phyloP scores from a whole-genome alignment of 331 rosid species.

The Quercus phellos region DNA sequence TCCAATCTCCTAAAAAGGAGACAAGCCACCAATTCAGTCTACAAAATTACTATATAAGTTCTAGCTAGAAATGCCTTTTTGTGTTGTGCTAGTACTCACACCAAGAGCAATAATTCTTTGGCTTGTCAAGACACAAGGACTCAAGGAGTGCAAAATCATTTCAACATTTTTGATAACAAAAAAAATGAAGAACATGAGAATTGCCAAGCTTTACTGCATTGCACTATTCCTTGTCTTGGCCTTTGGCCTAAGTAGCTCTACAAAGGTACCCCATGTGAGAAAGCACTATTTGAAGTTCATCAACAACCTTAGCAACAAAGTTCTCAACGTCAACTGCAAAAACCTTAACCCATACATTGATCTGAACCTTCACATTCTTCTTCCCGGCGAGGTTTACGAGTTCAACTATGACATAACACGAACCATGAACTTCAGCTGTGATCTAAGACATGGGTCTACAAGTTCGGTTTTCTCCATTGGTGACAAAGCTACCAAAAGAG shows the following conservation, averaged over 20 bases:
- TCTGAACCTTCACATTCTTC: background rate
- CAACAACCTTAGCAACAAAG: slow-evolving; percentile 3
- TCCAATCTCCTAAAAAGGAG: background rate
- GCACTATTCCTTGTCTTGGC: slow-evolving; percentile 1
- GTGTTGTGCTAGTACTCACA: background rate
- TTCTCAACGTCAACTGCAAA: slow-evolving; percentile 1
- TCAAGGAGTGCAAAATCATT: background rate
- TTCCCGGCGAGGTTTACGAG: background rate
- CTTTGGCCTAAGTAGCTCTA: background rate
- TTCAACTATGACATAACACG: background rate
- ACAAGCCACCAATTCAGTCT: background rate
- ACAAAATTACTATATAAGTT: background rate
- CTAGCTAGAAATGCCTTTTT: background rate
- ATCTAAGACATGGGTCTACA: background rate
- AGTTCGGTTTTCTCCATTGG: background rate
- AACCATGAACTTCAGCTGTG: background rate
- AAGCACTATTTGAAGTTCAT: background rate
- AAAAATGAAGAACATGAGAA: background rate
- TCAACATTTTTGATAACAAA: background rate
- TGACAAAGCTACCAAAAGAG: background rate
- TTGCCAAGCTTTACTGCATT: background rate
- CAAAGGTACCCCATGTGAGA: background rate
- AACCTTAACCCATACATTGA: background rate
- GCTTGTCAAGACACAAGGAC: background rate
- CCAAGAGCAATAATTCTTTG: background rate